Evolutionary conservation across 768 basidiomycete species (phyloP).

Genomic region (Royoungia palumana): DNA sequence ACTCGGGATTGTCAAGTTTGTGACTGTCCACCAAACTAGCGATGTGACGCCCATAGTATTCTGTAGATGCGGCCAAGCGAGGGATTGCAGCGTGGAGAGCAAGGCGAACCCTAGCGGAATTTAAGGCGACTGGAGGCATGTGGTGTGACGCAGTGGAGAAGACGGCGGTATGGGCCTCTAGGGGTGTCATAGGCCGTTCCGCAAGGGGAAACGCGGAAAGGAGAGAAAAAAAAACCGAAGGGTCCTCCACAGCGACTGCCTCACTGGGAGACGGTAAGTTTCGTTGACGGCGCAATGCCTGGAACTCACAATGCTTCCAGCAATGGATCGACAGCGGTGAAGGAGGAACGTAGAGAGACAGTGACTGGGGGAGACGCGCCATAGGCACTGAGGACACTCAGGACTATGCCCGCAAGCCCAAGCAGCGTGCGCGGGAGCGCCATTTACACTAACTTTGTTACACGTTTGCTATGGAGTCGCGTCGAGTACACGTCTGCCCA

Average conservation of each 20-base stretch:
- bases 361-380: slow-evolving; percentile 31
- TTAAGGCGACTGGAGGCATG: slow-evolving; percentile 45
- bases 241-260: slow-evolving; percentile 70
- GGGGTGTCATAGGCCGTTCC: slow-evolving; percentile 35
- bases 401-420: slow-evolving; percentile 14
- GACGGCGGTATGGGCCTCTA: slow-evolving; percentile 44
- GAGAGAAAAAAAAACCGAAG: slow-evolving; percentile 71
- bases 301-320: slow-evolving; percentile 30
- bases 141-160: slow-evolving; percentile 42
- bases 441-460: slow-evolving; percentile 1
- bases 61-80: slow-evolving; percentile 79
- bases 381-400: slow-evolving; percentile 13
- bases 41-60: slow-evolving; percentile 53
- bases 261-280: slow-evolving; percentile 52
- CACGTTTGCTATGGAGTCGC: not conserved
- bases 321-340: slow-evolving; percentile 24
- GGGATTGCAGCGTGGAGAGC: slow-evolving; percentile 77
- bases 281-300: slow-evolving; percentile 2
- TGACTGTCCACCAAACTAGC: slow-evolving; percentile 23
- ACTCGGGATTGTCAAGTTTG: slow-evolving; percentile 32
- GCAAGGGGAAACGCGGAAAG: slow-evolving; percentile 59
- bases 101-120: slow-evolving; percentile 66
- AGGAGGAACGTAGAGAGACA: slow-evolving; percentile 29
- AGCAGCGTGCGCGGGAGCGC: slow-evolving; percentile 12
- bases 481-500: slow-evolving; percentile 13